Conservation (phyloP, 1,284 basidiomycete species). For the Fistulina hepatica region DNA sequence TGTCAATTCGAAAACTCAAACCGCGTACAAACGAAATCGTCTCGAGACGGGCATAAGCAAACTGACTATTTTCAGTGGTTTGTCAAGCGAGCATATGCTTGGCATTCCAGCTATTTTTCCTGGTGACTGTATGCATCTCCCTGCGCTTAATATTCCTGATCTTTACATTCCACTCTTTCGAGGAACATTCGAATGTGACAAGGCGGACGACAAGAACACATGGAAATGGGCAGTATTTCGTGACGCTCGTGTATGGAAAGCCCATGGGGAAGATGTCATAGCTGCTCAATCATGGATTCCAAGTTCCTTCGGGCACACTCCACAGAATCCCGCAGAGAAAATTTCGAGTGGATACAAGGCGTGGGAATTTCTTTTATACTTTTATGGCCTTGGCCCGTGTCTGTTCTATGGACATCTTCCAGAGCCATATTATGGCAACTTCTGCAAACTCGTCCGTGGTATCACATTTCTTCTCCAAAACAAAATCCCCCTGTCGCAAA, state of each 20-base stretch:
- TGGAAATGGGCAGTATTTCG: conserved; percentile 29
- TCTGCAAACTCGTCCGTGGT: conserved; percentile 6
- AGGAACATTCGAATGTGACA: conserved; percentile 21
- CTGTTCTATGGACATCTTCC: conserved; percentile 21
- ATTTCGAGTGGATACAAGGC: conserved; percentile 27
- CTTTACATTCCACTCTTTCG: conserved; percentile 23
- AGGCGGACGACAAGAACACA: conserved; percentile 12
- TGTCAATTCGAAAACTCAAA: conserved; percentile 12
- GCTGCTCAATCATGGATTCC: conserved; percentile 22
- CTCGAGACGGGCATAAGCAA: conserved; percentile 27
- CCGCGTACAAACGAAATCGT: conserved; percentile 19
- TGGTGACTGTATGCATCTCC: conserved; percentile 26
- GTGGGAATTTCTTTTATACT: conserved; percentile 23
- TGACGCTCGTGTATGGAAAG: conserved; percentile 16
- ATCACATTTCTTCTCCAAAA: conserved; percentile 1
- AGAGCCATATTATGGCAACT: conserved; percentile 1
- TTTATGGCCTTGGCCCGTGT: conserved; percentile 23
- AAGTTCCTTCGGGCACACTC: conserved; percentile 23
- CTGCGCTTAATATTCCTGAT: conserved; percentile 21
- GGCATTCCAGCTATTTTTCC: conserved; percentile 21
- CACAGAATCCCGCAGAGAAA: conserved; percentile 24
- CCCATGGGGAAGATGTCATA: conserved; percentile 21
- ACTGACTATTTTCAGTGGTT: conserved; percentile 24
- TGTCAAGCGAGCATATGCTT: conserved; percentile 14
- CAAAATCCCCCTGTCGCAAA: background rate